A percentile compares a stretch with the other conserved stretches of the same genome.
phyloP scores from a whole-genome alignment of 1,139 yeast genomes.

The Kurtzmaniella quercitrusa region DNA sequence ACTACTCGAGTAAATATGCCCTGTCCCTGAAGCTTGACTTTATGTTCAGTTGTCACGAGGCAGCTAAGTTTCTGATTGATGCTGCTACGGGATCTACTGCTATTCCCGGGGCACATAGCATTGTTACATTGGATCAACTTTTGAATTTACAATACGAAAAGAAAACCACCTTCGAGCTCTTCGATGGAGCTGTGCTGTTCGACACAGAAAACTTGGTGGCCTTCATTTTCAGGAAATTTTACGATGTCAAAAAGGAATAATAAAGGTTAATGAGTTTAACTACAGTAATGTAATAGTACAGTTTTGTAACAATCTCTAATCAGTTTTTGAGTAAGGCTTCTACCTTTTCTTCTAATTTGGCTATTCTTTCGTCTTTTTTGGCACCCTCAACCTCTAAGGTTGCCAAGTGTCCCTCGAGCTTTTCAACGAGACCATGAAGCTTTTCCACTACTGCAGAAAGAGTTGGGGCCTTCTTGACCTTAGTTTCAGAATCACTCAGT shows the following conservation, averaged over 20 bases:
- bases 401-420: constrained; percentile 52
- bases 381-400: constrained; percentile 49
- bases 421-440: constrained; percentile 51
- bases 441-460: constrained; percentile 68
- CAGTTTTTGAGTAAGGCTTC: constrained; percentile 31
- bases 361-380: constrained; percentile 61
- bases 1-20: constrained; percentile 40
- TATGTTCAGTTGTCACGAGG: constrained; percentile 72
- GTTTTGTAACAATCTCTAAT: constrained; percentile 2
- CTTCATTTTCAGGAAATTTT: constrained; percentile 70
- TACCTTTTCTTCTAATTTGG: constrained; percentile 38
- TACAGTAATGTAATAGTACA: neutral
- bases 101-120: constrained; percentile 50
- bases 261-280: neutral
- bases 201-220: constrained; percentile 63
- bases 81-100: constrained; percentile 44
- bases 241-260: constrained; percentile 38
- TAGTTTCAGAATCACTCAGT: constrained; percentile 13
- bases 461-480: constrained; percentile 46
- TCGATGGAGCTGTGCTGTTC: constrained; percentile 64
- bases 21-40: constrained; percentile 66
- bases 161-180: constrained; percentile 46
- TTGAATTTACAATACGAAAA: constrained; percentile 65
- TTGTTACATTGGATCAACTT: constrained; percentile 62
- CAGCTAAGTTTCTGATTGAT: constrained; percentile 71